Base-by-base conservation (phyloP, 495 filamentous ascomycete species). In the Aspergillus biplanus region DNA sequence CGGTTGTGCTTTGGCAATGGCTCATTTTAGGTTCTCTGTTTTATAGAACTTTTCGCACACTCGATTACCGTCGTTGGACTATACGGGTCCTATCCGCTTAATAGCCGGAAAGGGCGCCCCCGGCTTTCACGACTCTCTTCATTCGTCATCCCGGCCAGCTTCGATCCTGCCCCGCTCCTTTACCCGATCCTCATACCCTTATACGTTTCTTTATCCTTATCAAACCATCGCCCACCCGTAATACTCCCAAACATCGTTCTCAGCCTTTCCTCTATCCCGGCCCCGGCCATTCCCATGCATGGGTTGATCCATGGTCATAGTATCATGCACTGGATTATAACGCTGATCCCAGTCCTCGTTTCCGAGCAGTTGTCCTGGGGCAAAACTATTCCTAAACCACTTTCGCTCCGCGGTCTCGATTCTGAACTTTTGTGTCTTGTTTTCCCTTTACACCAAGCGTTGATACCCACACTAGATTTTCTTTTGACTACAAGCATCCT, bases 151-250 rank as follows among this genome's bases (percentile, higher is more conserved):
- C 91, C 92, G 1, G 70, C 87, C 12, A 80, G 83, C 32, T 97
- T 98, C 72, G 95, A 99, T 69, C 95, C 92, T 3, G 95, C 95
- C 15, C 92, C 95, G 6, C 77, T 98, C 8, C 79, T 99, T 18
- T 99, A 98, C 68, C 96, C 95, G 3, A 79, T 88, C 1, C 65
- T 89, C 0, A 80, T 97, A 7, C 92, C 95, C 3, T 67, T 95
- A 7, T 81, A 92, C 18, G 88, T 96, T 39, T 89, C 95, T 5
- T 73, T 95, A 6, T 89, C 92, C 15, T 80, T 97, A n/a, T 83
- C 86, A 32, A 79, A 83, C 21, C 77, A 82, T 52, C 79, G 80
- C 35, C 66, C 82, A 27, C 78, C 78, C 9, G 73, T 87, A 33
- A 69, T 98, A 6, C 75, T 94, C 33, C 85, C 90, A 4, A 98